Percentiles rank a stretch among this genome's conserved stretches.
Conservation (phyloP, 192 early-diverging fungal species). For the Backusella circina region DNA sequence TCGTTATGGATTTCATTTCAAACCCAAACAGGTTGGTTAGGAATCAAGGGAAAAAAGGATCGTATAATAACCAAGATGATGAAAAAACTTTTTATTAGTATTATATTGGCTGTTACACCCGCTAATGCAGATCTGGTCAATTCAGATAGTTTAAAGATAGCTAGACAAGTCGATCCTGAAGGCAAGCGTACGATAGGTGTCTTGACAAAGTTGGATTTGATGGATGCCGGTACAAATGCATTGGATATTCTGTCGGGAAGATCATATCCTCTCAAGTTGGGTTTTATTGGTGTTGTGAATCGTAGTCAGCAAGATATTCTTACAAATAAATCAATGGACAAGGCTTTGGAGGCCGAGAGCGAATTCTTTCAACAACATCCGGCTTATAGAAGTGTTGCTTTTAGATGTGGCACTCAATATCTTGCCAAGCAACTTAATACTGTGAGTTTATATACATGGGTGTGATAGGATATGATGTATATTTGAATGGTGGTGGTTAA, state of each 20-base stretch:
- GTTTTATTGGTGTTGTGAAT: conserved; percentile 81
- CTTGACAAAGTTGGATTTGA: conserved; percentile 80
- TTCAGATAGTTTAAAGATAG: conserved; percentile 81
- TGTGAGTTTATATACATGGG: conserved; percentile 21
- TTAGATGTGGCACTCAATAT: conserved; percentile 69
- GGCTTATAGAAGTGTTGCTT: conserved; percentile 67
- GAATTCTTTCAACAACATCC: conserved; percentile 71
- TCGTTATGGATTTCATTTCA: conserved; percentile 75
- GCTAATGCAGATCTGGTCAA: conserved; percentile 82
- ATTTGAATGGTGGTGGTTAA: neutral
- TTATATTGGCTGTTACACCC: conserved; percentile 79
- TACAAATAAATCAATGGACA: conserved; percentile 66
- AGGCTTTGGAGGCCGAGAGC: conserved; percentile 61
- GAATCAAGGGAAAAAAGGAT: neutral
- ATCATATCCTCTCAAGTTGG: conserved; percentile 73
- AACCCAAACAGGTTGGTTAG: conserved; percentile 65
- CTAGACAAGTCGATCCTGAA: conserved; percentile 81
- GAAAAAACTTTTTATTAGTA: conserved; percentile 40
- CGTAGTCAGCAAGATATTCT: conserved; percentile 80
- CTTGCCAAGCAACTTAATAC: conserved; percentile 66
- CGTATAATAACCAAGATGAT: neutral
- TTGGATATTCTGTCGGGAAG: conserved; percentile 75
- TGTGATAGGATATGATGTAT: neutral
- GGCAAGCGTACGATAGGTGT: conserved; percentile 76
- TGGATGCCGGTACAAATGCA: conserved; percentile 82